These are phyloP conservation scores for Candida golubevii DNA, from an alignment of 805 yeast genomes.

Conservation along the genomic window DNA sequence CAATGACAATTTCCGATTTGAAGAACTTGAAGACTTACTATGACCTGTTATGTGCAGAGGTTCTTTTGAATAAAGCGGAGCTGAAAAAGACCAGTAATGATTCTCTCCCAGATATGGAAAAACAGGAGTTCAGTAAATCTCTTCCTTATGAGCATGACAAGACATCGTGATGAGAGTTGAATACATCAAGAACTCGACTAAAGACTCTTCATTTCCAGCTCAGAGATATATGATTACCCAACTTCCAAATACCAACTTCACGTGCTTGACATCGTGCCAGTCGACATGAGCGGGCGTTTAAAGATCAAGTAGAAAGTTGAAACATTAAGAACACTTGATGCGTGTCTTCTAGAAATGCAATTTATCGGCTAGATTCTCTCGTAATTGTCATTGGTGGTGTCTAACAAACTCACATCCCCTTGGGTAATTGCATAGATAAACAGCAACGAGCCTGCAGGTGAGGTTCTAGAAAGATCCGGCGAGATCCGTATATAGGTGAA, in stretches of 20 bases:
- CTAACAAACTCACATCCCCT: no score
- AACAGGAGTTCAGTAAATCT: not conserved
- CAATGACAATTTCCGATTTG: constrained; percentile 33
- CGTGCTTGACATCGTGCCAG: no score
- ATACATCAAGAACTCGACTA: no score
- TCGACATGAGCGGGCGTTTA: no score
- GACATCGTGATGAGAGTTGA: not conserved
- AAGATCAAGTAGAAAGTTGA: no score
- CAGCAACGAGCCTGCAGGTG: constrained; percentile 6
- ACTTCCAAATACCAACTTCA: no score
- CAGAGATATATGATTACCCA: no score
- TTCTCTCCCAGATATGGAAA: constrained; percentile 8
- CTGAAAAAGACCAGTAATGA: constrained; percentile 15
- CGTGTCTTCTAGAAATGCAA: no score
- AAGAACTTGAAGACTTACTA: constrained; percentile 30
- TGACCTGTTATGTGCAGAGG: constrained; percentile 33
- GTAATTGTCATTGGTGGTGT: no score
- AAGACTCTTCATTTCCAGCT: no score
- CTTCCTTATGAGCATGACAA: constrained; percentile 1
- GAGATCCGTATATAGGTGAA: not conserved
- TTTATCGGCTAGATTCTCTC: no score
- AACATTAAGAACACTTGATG: no score
- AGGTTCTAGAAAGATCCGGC: constrained; percentile 8
- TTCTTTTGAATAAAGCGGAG: constrained; percentile 11
- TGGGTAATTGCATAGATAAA: constrained; percentile 3